phyloP scores from a whole-genome alignment of 495 filamentous ascomycete genomes.

The Aspergillus asperescens region DNA sequence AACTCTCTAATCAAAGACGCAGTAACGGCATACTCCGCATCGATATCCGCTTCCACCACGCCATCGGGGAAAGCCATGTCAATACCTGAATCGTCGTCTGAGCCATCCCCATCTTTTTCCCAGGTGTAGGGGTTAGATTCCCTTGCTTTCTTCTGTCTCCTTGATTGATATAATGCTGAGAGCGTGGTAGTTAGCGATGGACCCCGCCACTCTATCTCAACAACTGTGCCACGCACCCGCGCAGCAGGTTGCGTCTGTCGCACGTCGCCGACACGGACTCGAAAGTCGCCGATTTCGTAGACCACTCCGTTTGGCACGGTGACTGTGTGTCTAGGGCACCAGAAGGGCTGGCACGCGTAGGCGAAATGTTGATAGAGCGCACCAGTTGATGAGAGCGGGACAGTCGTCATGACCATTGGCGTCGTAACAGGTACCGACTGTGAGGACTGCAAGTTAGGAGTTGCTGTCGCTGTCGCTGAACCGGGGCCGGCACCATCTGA shows the following conservation, averaged over 20 bases:
- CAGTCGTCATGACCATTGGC: slow-evolving; percentile 40
- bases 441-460: slow-evolving; percentile 4
- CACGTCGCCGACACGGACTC: slow-evolving; percentile 42
- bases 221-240: slow-evolving; percentile 37
- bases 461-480: background rate
- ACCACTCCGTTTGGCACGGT: slow-evolving; percentile 36
- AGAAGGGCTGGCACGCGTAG: slow-evolving; percentile 44
- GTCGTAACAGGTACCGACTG: background rate
- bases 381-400: slow-evolving; percentile 29
- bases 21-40: slow-evolving; percentile 38
- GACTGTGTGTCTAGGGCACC: slow-evolving; percentile 40
- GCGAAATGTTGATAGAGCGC: slow-evolving; percentile 42
- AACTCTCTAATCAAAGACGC: slow-evolving; percentile 41
- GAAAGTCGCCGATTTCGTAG: slow-evolving; percentile 44
- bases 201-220: slow-evolving; percentile 42
- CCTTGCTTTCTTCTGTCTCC: background rate
- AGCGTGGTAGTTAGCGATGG: slow-evolving; percentile 35
- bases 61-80: slow-evolving; percentile 26
- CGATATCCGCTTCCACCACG: slow-evolving; percentile 37
- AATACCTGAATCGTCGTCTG: slow-evolving; percentile 26
- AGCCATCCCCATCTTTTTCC: slow-evolving; percentile 8
- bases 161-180: slow-evolving; percentile 8
- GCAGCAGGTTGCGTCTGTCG: slow-evolving; percentile 37
- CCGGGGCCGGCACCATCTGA: slow-evolving; percentile 15
- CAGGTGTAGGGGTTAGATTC: background rate